These are phyloP conservation scores for Sonneratia caseolaris DNA, from an alignment of 345 rosid genomes.

Conservation along the genomic window DNA sequence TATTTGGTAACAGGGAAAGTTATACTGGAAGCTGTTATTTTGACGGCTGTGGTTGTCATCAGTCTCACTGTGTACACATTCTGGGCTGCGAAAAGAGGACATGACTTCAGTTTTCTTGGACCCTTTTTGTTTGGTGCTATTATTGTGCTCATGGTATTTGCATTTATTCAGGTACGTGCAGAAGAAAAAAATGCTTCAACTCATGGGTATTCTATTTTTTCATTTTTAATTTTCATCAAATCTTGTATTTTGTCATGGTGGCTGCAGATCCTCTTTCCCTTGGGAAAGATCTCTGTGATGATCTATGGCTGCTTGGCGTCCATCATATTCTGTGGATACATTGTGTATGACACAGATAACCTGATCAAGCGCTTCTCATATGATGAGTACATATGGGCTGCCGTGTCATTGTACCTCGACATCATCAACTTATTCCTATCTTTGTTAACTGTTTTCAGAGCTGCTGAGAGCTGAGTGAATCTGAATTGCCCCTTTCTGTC, in stretches of 20 bases:
- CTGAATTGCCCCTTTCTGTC: background rate
- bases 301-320: constrained; percentile 33
- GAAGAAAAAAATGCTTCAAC: background rate
- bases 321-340: constrained; percentile 28
- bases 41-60: constrained; percentile 28
- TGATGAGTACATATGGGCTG: constrained; percentile 66
- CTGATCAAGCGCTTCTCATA: constrained; percentile 48
- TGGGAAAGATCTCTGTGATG: constrained; percentile 31
- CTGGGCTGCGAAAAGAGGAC: constrained; percentile 41
- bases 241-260: background rate
- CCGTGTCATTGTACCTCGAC: constrained; percentile 53
- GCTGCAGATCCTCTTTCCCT: constrained; percentile 31
- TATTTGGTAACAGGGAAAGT: constrained; percentile 22
- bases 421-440: constrained; percentile 58
- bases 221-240: too few relatives aligned
- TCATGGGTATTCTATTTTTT: background rate
- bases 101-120: constrained; percentile 37
- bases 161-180: constrained; percentile 21
- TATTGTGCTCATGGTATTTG: constrained; percentile 26
- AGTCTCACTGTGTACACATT: constrained; percentile 39
- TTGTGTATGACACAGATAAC: constrained; percentile 38
- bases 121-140: constrained; percentile 39
- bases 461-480: constrained; percentile 13
- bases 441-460: constrained; percentile 29
- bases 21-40: constrained; percentile 28